Conservation (phyloP, 345 rosid species). For the Eucalyptus curtisii region DNA sequence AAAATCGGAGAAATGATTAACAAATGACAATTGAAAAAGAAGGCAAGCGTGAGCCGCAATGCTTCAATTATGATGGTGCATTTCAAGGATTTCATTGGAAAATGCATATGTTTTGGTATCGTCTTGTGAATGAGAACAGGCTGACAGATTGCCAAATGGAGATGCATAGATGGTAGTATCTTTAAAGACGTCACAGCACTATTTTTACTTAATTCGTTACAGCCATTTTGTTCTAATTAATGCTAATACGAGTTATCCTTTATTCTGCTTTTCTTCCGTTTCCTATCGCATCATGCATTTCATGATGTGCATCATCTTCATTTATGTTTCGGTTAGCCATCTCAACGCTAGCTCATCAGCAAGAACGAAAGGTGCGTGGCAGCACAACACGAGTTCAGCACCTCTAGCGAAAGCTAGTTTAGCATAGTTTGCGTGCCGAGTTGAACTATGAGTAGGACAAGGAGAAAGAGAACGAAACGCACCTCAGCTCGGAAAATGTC, state of each 20-base stretch:
- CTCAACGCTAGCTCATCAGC: background rate
- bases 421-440: background rate
- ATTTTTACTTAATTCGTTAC: background rate
- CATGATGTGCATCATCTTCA: background rate
- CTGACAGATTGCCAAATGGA: background rate
- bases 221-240: background rate
- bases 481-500: slow-evolving; percentile 98
- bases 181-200: background rate
- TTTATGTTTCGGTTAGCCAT: background rate
- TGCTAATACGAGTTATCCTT: background rate
- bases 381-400: background rate
- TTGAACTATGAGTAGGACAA: background rate
- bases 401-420: background rate
- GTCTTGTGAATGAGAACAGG: background rate
- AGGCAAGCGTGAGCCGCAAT: background rate
- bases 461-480: background rate
- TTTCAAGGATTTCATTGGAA: background rate
- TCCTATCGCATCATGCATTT: background rate
- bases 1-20: background rate
- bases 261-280: background rate
- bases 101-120: background rate
- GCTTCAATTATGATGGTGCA: background rate
- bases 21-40: background rate
- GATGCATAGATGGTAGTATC: background rate
- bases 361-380: background rate